Base-by-base conservation (phyloP, 805 yeast genomes). In the Metahyphopichia silvanorum region DNA sequence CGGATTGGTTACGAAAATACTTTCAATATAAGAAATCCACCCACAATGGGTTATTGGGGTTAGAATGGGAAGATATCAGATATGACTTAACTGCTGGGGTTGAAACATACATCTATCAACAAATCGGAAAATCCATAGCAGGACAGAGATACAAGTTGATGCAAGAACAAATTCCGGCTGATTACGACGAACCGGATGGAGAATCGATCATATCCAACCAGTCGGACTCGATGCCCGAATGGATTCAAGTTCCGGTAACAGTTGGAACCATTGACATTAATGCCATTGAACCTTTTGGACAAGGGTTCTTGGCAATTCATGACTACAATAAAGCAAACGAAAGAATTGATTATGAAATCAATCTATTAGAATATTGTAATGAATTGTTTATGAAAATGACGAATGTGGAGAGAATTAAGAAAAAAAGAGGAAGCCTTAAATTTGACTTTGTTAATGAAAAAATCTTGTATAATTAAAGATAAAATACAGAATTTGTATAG, bases 11-110 rank as follows among this genome's bases (percentile, higher is more conserved):
- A 22, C 41, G 43, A 34, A 51, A 53, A 20, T 62, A 53, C 44
- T 65, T 66, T 40, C 61, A 50, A 31, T 60, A 60, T 39, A 65
- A 60, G 28, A 60, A 60, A 37, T 47, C 60, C 4, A 42, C 54
- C 6, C 55, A 54, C 8, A 60, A 59, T 43, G 65, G 66, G 12
- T 43, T 64, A 12, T 28, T 64, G 16, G 66, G 59, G 2, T 60
- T 66, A 43, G 71, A 63, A 45, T 66, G 70, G 70, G 70, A 66
- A 33, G 66, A 60, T 33, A 56, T 66, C 22, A 41, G 71, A 19
- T 50, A 56, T 35, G 72, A 66, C 30, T 42, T 65, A 22, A 35
- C 53, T 8, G 47, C 52, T 33, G 69, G 69, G 7, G 44, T 64
- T 16, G 72, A 66, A 40, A 44, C 49, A n/a, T 51, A 53, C 34